phyloP scores from a whole-genome alignment of 176 grass and related monocot species.

The Oryza meridionalis region DNA sequence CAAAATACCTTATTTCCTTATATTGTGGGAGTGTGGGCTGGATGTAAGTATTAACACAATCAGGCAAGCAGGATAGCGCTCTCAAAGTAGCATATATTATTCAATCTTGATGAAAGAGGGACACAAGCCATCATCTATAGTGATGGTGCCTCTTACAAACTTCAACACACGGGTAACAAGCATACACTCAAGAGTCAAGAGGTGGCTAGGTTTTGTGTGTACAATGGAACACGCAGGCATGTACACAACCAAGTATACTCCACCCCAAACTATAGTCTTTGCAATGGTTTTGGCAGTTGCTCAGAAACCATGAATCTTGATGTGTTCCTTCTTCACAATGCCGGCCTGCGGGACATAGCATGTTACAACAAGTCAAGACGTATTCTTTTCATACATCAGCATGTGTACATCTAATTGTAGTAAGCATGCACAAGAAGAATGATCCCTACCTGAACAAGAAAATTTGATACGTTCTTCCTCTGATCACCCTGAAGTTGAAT shows the following conservation, averaged over 20 bases:
- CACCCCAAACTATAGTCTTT: conserved; percentile 32
- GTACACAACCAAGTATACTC: conserved; percentile 48
- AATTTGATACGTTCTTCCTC: conserved; percentile 98
- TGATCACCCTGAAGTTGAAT: conserved; percentile 99
- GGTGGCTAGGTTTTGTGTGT: conserved; percentile 47
- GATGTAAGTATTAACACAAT: no score
- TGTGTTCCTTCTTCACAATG: conserved; percentile 98
- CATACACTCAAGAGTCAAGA: conserved; percentile 46
- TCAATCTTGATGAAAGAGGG: conserved; percentile 37
- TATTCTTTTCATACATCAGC: not conserved
- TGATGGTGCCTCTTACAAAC: conserved; percentile 44
- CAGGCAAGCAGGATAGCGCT: not conserved
- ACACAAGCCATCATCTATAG: conserved; percentile 74
- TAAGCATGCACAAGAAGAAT: not conserved
- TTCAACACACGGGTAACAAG: conserved; percentile 31
- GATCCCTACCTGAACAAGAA: conserved; percentile 88
- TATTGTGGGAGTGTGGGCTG: no score
- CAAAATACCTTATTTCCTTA: no score
- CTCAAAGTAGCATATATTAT: conserved; percentile 45
- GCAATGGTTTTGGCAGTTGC: conserved; percentile 39
- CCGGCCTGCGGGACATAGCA: conserved; percentile 56
- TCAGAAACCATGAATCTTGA: conserved; percentile 99
- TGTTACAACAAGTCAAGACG: conserved; percentile 17
- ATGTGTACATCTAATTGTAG: not conserved
- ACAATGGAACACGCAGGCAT: conserved; percentile 8